Percentiles rank a stretch among this genome's conserved stretches.
These are phyloP conservation scores for Vitis rupestris DNA, from an alignment of 164 flowering plant genomes.

Conservation along the genomic window DNA sequence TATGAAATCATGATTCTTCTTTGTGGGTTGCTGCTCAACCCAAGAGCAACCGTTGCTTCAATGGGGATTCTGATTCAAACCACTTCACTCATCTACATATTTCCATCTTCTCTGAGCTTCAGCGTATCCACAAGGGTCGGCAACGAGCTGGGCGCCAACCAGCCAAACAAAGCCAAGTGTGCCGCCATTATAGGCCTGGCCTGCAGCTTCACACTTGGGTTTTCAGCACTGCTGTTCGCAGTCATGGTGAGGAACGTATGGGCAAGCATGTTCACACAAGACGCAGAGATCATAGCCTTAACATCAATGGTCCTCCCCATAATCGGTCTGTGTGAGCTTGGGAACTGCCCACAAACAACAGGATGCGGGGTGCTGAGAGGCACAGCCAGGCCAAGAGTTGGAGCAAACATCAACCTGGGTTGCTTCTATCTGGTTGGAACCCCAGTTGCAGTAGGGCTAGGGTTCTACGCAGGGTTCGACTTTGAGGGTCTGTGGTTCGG, in stretches of 20 bases:
- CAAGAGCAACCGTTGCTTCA: conserved; percentile 65
- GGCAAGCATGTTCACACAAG: conserved; percentile 59
- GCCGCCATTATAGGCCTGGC: conserved; percentile 54
- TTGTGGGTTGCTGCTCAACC: conserved; percentile 53
- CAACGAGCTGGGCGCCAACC: conserved; percentile 57
- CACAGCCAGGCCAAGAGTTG: conserved; percentile 60
- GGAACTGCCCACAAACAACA: conserved; percentile 77
- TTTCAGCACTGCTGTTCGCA: conserved; percentile 43
- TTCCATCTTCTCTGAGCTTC: conserved; percentile 66
- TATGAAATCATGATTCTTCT: conserved; percentile 73
- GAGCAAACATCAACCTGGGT: conserved; percentile 62
- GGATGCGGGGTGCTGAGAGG: conserved; percentile 75
- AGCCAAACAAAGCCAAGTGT: conserved; percentile 39
- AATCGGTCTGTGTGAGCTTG: conserved; percentile 67
- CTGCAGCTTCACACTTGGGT: conserved; percentile 41
- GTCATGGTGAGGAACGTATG: conserved; percentile 41
- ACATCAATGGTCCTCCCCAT: conserved; percentile 59
- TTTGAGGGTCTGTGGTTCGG: conserved; percentile 73
- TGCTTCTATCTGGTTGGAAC: conserved; percentile 63
- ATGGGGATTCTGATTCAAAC: conserved; percentile 69
- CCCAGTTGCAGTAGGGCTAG: conserved; percentile 56
- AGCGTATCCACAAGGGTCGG: conserved; percentile 68
- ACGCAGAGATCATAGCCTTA: conserved; percentile 42
- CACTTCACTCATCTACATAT: conserved; percentile 57
- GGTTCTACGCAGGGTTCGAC: conserved; percentile 40